Evolutionary conservation across 2,329 filamentous ascomycete genomes (phyloP).

Genomic region (Parascedosporium putredinis): DNA sequence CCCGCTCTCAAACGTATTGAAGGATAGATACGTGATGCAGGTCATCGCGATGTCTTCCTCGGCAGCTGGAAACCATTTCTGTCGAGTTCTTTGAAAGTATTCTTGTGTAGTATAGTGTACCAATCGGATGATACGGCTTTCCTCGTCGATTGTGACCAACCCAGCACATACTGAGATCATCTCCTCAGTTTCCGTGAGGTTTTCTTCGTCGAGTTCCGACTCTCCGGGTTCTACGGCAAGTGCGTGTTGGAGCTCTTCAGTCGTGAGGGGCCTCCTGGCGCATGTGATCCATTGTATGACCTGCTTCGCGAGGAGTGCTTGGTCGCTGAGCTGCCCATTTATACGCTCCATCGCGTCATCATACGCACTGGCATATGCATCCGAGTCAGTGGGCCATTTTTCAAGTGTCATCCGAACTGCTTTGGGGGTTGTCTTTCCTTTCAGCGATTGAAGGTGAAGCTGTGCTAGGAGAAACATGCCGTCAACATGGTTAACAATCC

Average conservation of each 20-base stretch:
- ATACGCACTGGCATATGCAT: conserved; percentile 29
- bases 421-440: conserved; percentile 17
- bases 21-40: conserved; percentile 28
- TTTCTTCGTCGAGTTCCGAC: conserved; percentile 22
- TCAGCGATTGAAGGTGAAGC: conserved; percentile 14
- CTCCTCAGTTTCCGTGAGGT: conserved; percentile 21
- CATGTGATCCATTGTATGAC: conserved; percentile 30
- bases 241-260: conserved; percentile 29
- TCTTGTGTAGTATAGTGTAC: conserved; percentile 36
- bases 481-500: conserved; percentile 5
- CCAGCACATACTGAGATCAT: conserved; percentile 29
- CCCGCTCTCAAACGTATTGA: conserved; percentile 17
- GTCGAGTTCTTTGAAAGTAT: conserved; percentile 25
- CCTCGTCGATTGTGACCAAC: conserved; percentile 28
- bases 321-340: conserved; percentile 20
- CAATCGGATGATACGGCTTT: conserved; percentile 26
- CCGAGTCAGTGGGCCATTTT: conserved; percentile 18
- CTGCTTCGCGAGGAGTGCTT: conserved; percentile 24
- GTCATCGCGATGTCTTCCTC: conserved; percentile 17
- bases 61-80: conserved; percentile 20
- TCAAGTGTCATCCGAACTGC: conserved; percentile 21
- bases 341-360: conserved; percentile 30
- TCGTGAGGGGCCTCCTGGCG: conserved; percentile 22
- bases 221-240: conserved; percentile 24
- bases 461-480: conserved; percentile 10